These are phyloP conservation scores for Tympanopsis confertula DNA, from an alignment of 2,329 filamentous ascomycete species.

Conservation along the genomic window DNA sequence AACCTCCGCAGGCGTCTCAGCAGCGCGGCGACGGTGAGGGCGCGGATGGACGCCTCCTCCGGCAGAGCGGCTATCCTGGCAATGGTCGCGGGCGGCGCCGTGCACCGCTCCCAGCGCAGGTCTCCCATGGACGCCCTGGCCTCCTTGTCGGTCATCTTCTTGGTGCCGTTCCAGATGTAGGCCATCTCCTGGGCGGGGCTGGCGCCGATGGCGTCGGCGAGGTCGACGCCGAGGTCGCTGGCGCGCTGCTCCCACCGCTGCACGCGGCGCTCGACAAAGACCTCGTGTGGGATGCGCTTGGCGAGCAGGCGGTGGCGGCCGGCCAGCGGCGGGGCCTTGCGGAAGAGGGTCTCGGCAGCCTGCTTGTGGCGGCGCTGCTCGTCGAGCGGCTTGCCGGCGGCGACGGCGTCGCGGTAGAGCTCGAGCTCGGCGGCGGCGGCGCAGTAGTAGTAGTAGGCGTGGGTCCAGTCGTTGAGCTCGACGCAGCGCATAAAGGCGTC, in stretches of 20 bases:
- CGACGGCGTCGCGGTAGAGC: slow-evolving; percentile 57
- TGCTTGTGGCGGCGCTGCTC: slow-evolving; percentile 44
- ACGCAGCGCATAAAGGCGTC: slow-evolving; percentile 64
- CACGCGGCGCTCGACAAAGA: slow-evolving; percentile 73
- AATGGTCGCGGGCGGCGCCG: slow-evolving; percentile 25
- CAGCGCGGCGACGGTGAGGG: slow-evolving; percentile 55
- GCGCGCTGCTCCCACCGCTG: slow-evolving; percentile 77
- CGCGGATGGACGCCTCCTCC: slow-evolving; percentile 52
- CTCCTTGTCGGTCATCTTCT: slow-evolving; percentile 60
- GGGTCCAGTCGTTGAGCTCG: slow-evolving; percentile 82
- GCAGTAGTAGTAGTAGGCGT: slow-evolving; percentile 80
- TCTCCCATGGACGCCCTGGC: slow-evolving; percentile 50
- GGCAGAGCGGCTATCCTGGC: slow-evolving; percentile 35
- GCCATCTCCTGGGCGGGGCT: slow-evolving; percentile 82
- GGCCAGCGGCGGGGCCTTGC: slow-evolving; percentile 59
- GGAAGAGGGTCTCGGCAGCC: slow-evolving; percentile 58
- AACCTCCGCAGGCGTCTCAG: slow-evolving; percentile 50
- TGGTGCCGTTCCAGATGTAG: slow-evolving; percentile 84
- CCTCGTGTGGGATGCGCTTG: slow-evolving; percentile 76
- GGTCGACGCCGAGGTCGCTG: slow-evolving; percentile 49
- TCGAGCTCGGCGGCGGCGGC: slow-evolving; percentile 70
- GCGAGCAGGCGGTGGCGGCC: slow-evolving; percentile 88
- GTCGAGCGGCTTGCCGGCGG: slow-evolving; percentile 21
- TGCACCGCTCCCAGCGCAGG: slow-evolving; percentile 56
- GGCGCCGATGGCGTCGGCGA: slow-evolving; percentile 71